A percentile compares a stretch with the other conserved stretches of the same genome.
Evolutionary conservation across 441 rosid species (phyloP).

Genomic region (Adansonia gregorii): DNA sequence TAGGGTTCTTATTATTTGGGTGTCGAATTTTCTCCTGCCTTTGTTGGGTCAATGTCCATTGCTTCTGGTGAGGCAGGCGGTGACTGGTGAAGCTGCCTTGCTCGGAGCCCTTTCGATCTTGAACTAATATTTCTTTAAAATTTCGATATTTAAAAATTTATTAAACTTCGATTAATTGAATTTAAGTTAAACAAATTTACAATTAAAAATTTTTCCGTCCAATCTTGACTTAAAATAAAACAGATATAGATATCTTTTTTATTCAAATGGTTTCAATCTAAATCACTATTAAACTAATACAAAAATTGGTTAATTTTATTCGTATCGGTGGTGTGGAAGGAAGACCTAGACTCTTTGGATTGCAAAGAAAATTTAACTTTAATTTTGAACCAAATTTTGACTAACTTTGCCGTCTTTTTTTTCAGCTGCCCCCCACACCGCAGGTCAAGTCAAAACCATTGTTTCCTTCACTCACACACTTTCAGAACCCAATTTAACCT

Average conservation of each 20-base stretch:
- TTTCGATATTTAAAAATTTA: too few species aligned
- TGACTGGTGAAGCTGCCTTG: conserved; percentile 2
- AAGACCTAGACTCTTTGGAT: neutral
- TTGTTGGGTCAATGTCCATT: conserved; percentile 2
- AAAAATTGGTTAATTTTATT: too few species aligned
- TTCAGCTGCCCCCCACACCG: neutral
- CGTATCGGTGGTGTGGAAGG: too few species aligned
- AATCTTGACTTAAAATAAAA: too few species aligned
- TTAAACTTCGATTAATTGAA: too few species aligned
- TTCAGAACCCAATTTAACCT: neutral
- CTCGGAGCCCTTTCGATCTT: neutral
- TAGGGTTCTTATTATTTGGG: neutral
- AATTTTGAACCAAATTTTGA: neutral
- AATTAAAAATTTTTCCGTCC: too few species aligned
- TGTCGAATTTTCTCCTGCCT: neutral
- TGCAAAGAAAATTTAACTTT: neutral
- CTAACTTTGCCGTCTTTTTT: neutral
- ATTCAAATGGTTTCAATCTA: neutral
- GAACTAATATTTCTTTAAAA: too few species aligned
- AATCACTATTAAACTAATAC: too few species aligned
- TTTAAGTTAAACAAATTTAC: too few species aligned
- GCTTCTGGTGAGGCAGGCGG: neutral
- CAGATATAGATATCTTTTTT: neutral
- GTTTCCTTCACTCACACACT: neutral
- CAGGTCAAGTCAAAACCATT: too few species aligned